Base-by-base conservation (phyloP, 345 rosid species). In the Eucalyptus tenuipes region DNA sequence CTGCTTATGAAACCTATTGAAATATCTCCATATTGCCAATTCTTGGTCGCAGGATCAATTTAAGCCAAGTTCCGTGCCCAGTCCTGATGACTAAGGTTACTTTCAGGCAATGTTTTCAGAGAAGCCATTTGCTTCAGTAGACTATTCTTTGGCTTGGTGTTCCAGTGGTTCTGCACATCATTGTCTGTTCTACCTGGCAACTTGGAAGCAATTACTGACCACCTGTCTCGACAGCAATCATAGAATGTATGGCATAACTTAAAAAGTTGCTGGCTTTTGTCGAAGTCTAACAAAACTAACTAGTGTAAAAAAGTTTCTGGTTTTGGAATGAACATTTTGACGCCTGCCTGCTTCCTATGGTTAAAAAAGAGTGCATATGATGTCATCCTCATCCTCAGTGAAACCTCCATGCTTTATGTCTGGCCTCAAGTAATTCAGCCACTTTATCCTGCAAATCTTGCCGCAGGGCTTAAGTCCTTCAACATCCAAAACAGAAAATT, bases 341-440 rank as follows among this genome's bases (percentile, higher is more conserved):
- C 29, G 71, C 59, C 31, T 86, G 90, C 93, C 93, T 90, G 52
- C 92, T 93, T 89, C 94, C 92, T n/a, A 92, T 90, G 53, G 88
- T 89, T 8, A 84, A 87, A 87, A 92, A 81, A 92, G 93, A 53
- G 91, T 89, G 88, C 92, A 89, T 75, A 93, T 92, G 52, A 91
- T 89, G 86, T 87, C 91, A 44, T 93, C 91, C 87, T 92, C 94
- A 88, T 92, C 92, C 89, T 92, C 89, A 20, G 93, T 87, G 91
- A 91, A 93, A 85, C 81, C 48, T 40, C 91, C 94, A 8, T 88
- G 93, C 89, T 92, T 93, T 61, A 92, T 88, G 85, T 44, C 88
- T 8, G 94, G 93, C 86, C 92, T 91, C 31, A 91, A 92, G 90
- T 93, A 90, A 87, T 92, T 92, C 42, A 91, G 57, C 93, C 94